Evolutionary conservation across 2,329 filamentous ascomycete species (phyloP).

Genomic region (Talaromyces sp.): DNA sequence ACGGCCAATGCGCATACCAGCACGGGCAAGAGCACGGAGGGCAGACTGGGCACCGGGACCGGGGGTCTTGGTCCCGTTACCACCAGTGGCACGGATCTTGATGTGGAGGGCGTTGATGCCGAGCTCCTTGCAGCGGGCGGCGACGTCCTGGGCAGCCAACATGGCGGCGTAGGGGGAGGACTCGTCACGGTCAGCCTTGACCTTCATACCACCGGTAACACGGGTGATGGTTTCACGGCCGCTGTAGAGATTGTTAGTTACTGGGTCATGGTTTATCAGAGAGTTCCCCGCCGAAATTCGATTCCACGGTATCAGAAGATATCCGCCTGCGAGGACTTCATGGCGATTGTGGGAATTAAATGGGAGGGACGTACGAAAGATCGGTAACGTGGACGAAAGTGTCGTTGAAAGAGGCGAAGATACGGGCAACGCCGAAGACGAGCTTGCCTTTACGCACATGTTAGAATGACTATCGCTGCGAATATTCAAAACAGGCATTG

Average conservation of each 20-base stretch:
- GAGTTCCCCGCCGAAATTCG: slow-evolving; percentile 1
- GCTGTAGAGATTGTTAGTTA: slow-evolving; percentile 54
- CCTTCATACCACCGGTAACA: slow-evolving; percentile 99
- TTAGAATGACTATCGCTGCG: slow-evolving; percentile 11
- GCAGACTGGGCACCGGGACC: slow-evolving; percentile 98
- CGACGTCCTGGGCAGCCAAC: slow-evolving; percentile 99
- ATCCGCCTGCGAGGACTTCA: background rate
- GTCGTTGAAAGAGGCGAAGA: slow-evolving; percentile 94
- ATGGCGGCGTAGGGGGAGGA: slow-evolving; percentile 99
- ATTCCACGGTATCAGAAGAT: slow-evolving; percentile 4
- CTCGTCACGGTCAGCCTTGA: slow-evolving; percentile 99
- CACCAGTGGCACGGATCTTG: slow-evolving; percentile 99
- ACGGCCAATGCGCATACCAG: slow-evolving; percentile 99
- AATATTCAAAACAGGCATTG: background rate
- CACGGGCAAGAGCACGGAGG: slow-evolving; percentile 96
- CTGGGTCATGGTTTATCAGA: background rate
- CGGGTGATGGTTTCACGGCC: slow-evolving; percentile 99
- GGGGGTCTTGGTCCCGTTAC: slow-evolving; percentile 99
- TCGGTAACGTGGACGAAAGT: slow-evolving; percentile 99
- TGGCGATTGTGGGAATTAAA: background rate
- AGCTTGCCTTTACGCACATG: slow-evolving; percentile 70
- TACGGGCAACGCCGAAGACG: slow-evolving; percentile 96
- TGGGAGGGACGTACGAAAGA: slow-evolving; percentile 71
- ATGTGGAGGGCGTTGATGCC: slow-evolving; percentile 97
- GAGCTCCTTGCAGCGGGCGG: slow-evolving; percentile 83